Percentiles rank a stretch among this genome's conserved stretches.
phyloP scores from a whole-genome alignment of 2,329 filamentous ascomycete species.

The Trichothecium sympodiale region DNA sequence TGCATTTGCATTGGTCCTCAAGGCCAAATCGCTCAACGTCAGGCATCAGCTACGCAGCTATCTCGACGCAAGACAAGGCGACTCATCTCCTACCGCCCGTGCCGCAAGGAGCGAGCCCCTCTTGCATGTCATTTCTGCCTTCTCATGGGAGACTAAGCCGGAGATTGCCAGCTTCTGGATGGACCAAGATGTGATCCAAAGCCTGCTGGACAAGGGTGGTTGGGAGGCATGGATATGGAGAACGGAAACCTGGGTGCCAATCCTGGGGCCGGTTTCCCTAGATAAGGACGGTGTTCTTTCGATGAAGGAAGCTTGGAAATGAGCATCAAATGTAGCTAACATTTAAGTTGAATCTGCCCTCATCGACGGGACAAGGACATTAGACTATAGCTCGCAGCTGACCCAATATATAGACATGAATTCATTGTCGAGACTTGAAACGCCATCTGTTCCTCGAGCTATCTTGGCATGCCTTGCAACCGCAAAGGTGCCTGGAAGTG shows the following conservation, averaged over 20 bases:
- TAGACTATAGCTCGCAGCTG: too few species aligned
- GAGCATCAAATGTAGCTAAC: too few species aligned
- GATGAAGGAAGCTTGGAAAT: neutral
- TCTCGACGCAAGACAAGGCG: neutral
- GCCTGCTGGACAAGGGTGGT: neutral
- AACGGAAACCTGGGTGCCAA: neutral
- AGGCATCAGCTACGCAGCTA: neutral
- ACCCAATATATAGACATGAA: too few species aligned
- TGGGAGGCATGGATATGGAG: constrained; percentile 2
- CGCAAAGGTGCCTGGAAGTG: too few species aligned
- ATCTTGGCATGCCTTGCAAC: too few species aligned
- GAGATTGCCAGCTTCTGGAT: neutral
- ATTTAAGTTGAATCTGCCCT: too few species aligned
- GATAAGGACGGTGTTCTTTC: neutral
- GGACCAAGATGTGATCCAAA: neutral
- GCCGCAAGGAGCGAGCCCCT: too few species aligned
- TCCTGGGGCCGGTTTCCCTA: neutral
- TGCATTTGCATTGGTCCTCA: neutral
- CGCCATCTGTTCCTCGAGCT: too few species aligned
- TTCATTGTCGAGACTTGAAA: too few species aligned
- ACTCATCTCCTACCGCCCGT: neutral
- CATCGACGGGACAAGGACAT: too few species aligned
- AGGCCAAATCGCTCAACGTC: neutral
- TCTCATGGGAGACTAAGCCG: neutral
- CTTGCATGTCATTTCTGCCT: neutral